Evolutionary conservation across 2,329 filamentous ascomycete genomes (phyloP), one percentile per base, ranked within the genome.

Genomic region (Xylaria polymorpha): DNA sequence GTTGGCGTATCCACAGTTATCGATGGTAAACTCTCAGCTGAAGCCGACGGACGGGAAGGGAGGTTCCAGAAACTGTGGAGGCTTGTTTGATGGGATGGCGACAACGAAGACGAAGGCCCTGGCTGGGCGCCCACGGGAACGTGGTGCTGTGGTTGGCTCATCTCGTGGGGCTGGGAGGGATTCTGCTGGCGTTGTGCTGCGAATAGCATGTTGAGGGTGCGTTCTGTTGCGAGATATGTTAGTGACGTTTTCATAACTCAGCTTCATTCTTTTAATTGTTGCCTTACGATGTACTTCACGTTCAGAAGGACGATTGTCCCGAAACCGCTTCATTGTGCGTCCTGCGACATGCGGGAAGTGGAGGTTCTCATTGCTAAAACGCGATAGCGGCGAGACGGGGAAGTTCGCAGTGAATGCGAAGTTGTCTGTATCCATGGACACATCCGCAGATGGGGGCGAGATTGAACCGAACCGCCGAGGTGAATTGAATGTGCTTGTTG

Each of bases 31-130:
- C 69, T 66, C 7, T 78, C 59, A 1, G 78, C 72, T 0, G 80
- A 74, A 0, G 78, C 59, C 14, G 73, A 70, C 5, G 83, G 76
- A 0, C 80, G 77, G 0, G 81, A 80, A 1, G 81, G 83, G 15
- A 90, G 82, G n/a, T 83, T 83, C 87, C 87, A 91, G 79, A 90
- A 91, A 48, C 81, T 85, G 77, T 90, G 87, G 0, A 91, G 80
- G 0, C 85, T 88, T 4, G 83, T 80, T 76, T 90, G 88, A 48
- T 60, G 60, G 62, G 72, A 48, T 60, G 61, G 62, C 72, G 70
- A 15, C 4, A 29, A 29, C 4, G 74, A 32, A 7, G 48, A 61
- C 7, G 46, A 22, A 9, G 58, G 35, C 48, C 51, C 20, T 25
- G 73, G 67, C 20, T 70, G 56, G 4, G 71, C 67, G 43, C 71